Percentiles rank a stretch among this genome's conserved stretches.
These are phyloP conservation scores for Tilletia caries DNA, from an alignment of 1,284 basidiomycete genomes.

Conservation along the genomic window DNA sequence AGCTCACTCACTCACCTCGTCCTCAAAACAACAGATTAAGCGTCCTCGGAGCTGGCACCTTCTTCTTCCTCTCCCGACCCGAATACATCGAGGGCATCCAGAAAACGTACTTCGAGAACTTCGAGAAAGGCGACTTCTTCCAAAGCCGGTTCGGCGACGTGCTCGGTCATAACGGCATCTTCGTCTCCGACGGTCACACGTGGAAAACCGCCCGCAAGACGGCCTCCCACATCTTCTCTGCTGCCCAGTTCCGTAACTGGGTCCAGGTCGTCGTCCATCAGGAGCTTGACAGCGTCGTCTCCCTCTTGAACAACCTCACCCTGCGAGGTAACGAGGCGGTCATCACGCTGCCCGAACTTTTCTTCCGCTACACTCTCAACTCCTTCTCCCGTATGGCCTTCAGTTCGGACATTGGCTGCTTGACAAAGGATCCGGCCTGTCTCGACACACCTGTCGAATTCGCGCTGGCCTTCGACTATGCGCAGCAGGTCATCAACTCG, in stretches of 20 bases:
- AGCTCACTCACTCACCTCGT: too few relatives aligned
- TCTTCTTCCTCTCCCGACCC: conserved; percentile 28
- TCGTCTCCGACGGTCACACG: conserved; percentile 40
- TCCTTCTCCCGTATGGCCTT: conserved; percentile 17
- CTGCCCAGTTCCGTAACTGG: conserved; percentile 34
- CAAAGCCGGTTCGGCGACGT: conserved; percentile 31
- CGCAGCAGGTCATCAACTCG: conserved; percentile 43
- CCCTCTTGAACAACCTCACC: conserved; percentile 26
- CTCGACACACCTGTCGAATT: conserved; percentile 45
- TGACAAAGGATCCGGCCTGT: conserved; percentile 27
- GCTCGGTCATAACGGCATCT: conserved; percentile 36
- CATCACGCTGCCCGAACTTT: conserved; percentile 33
- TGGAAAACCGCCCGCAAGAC: conserved; percentile 35
- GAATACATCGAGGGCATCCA: conserved; percentile 50
- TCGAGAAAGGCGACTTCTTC: conserved; percentile 23
- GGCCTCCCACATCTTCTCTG: conserved; percentile 33
- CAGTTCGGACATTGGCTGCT: conserved; percentile 27
- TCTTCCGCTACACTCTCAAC: conserved; percentile 27
- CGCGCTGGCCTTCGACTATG: conserved; percentile 49
- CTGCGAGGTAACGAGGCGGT: background rate
- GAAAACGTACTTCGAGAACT: conserved; percentile 51
- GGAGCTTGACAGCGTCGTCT: conserved; percentile 33
- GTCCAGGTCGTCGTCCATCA: conserved; percentile 39
- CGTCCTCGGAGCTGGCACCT: conserved; percentile 16
- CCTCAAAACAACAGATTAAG: too few relatives aligned